A percentile compares a stretch with the other conserved stretches of the same genome.
Conservation (phyloP, 1,284 basidiomycete species). For the Schizopora paradoxa region DNA sequence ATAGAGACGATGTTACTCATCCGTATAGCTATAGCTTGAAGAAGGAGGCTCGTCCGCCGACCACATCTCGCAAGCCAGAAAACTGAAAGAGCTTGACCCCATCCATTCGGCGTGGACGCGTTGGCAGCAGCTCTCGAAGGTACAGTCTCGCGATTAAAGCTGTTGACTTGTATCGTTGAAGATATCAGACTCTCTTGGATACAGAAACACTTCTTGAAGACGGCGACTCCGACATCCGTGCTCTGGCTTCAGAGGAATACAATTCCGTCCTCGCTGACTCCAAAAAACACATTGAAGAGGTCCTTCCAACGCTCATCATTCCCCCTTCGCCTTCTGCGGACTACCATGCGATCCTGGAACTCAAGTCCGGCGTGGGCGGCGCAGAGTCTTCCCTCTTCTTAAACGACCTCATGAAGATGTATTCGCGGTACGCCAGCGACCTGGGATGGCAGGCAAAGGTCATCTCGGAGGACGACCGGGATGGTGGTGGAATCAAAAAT, state of each 20-base stretch:
- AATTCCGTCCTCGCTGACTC: constrained; percentile 46
- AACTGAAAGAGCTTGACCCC: constrained; percentile 48
- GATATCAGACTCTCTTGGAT: constrained; percentile 59
- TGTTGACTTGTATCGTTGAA: background rate
- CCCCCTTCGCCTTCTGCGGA: constrained; percentile 60
- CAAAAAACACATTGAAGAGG: constrained; percentile 41
- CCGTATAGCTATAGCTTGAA: constrained; percentile 25
- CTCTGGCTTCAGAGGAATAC: constrained; percentile 73
- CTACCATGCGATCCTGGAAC: constrained; percentile 79
- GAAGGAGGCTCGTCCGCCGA: constrained; percentile 31
- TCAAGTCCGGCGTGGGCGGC: constrained; percentile 93
- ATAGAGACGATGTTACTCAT: background rate
- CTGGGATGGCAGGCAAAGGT: constrained; percentile 50
- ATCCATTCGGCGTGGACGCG: constrained; percentile 45
- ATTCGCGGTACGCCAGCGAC: constrained; percentile 60
- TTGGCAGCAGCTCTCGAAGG: constrained; percentile 41
- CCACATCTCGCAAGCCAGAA: constrained; percentile 39
- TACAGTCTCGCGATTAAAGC: constrained; percentile 24
- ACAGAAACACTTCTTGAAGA: constrained; percentile 63
- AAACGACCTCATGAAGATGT: constrained; percentile 79
- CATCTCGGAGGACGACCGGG: constrained; percentile 47
- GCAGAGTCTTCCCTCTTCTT: constrained; percentile 85
- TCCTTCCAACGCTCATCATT: constrained; percentile 68
- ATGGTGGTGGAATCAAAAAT: constrained; percentile 72
- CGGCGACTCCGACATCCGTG: constrained; percentile 70